These are phyloP conservation scores for Pythium apleroticum DNA, from an alignment of 352 stramenopile species.

Conservation along the genomic window DNA sequence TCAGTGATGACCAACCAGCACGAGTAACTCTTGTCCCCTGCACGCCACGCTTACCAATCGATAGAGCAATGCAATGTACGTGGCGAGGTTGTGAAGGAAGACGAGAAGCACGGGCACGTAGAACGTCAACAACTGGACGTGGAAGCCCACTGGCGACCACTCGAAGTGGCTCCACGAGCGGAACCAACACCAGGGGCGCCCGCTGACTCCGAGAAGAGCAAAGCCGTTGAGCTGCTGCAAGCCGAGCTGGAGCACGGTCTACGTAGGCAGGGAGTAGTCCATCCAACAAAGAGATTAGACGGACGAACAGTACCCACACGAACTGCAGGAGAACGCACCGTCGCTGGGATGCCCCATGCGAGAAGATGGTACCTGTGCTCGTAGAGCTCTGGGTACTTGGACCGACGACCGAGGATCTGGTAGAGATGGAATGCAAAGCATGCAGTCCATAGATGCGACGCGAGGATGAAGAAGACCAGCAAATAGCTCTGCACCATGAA, in stretches of 20 bases:
- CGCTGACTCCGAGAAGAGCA: conserved; percentile 57
- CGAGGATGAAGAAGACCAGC: conserved; percentile 64
- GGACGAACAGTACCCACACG: too few relatives aligned
- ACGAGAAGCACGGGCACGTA: conserved; percentile 52
- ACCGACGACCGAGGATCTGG: conserved; percentile 50
- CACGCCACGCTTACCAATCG: conserved; percentile 58
- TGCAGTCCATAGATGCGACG: conserved; percentile 71
- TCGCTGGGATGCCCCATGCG: conserved; percentile 56
- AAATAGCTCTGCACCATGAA: conserved; percentile 44
- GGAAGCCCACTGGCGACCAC: conserved; percentile 49
- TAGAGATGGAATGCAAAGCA: conserved; percentile 81
- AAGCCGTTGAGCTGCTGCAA: conserved; percentile 46
- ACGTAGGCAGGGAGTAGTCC: too few relatives aligned
- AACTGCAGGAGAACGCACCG: conserved; percentile 27
- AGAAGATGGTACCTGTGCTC: conserved; percentile 69
- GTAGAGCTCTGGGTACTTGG: conserved; percentile 64
- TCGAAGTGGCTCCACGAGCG: conserved; percentile 62
- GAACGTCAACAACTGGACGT: conserved; percentile 62
- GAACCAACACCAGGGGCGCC: conserved; percentile 75
- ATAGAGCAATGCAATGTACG: conserved; percentile 60
- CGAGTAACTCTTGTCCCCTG: too few relatives aligned
- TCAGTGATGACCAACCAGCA: too few relatives aligned
- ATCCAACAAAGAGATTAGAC: too few relatives aligned
- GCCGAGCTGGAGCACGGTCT: conserved; percentile 53
- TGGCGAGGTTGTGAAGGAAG: conserved; percentile 59